Percentiles rank a stretch among this genome's conserved stretches.
Conservation (phyloP, 208 protist genomes). For the Trypanosoma cruzi region DNA sequence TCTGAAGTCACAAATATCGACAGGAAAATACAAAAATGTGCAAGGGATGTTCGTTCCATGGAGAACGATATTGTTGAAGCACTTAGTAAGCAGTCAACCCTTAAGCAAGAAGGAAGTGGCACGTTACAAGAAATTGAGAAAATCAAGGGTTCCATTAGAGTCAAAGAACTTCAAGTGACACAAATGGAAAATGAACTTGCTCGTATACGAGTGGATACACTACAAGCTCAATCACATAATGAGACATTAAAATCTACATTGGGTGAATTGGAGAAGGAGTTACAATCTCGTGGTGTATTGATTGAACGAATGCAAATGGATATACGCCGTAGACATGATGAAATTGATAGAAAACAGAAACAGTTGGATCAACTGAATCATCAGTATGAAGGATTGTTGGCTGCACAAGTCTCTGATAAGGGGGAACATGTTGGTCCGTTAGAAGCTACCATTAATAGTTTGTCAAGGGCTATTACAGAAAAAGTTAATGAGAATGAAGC, state of each 20-base stretch:
- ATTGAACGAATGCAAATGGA: constrained; percentile 96
- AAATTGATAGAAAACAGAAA: constrained; percentile 97
- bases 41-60: constrained; percentile 86
- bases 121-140: constrained; percentile 91
- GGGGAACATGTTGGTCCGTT: constrained; percentile 93
- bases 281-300: constrained; percentile 88
- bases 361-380: constrained; percentile 96
- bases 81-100: constrained; percentile 90
- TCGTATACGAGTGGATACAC: constrained; percentile 94
- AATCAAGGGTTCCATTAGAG: constrained; percentile 86
- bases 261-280: constrained; percentile 89
- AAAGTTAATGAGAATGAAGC: constrained; percentile 92
- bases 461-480: constrained; percentile 91
- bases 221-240: constrained; percentile 94
- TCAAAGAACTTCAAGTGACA: constrained; percentile 94
- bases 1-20: constrained; percentile 69
- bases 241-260: constrained; percentile 88
- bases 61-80: constrained; percentile 88
- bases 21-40: constrained; percentile 84
- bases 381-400: constrained; percentile 90
- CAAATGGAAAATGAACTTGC: constrained; percentile 96
- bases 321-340: constrained; percentile 94
- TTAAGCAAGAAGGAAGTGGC: constrained; percentile 93
- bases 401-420: constrained; percentile 59
- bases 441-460: constrained; percentile 95